Evolutionary conservation across 1,139 yeast species (phyloP).

Genomic region (Hyphopichia buzzinii): DNA sequence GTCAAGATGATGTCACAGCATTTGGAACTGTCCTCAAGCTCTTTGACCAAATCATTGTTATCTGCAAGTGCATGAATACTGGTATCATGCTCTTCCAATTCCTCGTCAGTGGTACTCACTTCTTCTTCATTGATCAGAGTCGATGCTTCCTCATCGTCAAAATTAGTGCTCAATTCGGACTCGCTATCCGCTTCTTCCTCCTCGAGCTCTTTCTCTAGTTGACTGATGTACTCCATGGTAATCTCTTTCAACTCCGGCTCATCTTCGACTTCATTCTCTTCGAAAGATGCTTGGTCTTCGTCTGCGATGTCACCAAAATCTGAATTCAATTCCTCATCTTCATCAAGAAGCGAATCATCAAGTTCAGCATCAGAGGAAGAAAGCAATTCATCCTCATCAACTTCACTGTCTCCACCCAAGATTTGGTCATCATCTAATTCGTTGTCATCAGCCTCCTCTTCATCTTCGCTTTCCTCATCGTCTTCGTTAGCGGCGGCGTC

Average conservation of each 20-base stretch:
- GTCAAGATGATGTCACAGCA: conserved; percentile 60
- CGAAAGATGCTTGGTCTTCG: conserved; percentile 11
- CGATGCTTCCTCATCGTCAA: conserved; percentile 8
- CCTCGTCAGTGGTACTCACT: conserved; percentile 23
- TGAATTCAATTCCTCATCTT: conserved; percentile 13
- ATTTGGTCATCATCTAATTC: conserved; percentile 10
- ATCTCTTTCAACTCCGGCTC: conserved; percentile 20
- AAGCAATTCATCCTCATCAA: conserved; percentile 5
- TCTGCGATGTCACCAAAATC: conserved; percentile 7
- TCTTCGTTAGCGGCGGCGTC: conserved; percentile 19
- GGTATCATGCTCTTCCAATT: conserved; percentile 14
- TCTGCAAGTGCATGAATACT: conserved; percentile 2
- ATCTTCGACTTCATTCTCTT: conserved; percentile 17
- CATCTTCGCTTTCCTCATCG: conserved; percentile 21
- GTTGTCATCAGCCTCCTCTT: conserved; percentile 20
- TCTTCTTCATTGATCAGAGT: conserved; percentile 29
- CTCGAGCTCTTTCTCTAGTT: conserved; percentile 27
- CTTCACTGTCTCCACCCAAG: conserved; percentile 15
- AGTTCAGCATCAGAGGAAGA: conserved; percentile 6
- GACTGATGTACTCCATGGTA: conserved; percentile 35
- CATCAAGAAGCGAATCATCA: conserved; percentile 5
- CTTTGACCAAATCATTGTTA: conserved; percentile 26
- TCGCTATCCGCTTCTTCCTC: conserved; percentile 21
- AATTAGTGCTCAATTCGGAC: neutral
- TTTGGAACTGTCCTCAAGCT: conserved; percentile 33